Evolutionary conservation across 768 basidiomycete genomes (phyloP), one percentile per base, ranked within the genome.

Genomic region (Dendrothele bispora): DNA sequence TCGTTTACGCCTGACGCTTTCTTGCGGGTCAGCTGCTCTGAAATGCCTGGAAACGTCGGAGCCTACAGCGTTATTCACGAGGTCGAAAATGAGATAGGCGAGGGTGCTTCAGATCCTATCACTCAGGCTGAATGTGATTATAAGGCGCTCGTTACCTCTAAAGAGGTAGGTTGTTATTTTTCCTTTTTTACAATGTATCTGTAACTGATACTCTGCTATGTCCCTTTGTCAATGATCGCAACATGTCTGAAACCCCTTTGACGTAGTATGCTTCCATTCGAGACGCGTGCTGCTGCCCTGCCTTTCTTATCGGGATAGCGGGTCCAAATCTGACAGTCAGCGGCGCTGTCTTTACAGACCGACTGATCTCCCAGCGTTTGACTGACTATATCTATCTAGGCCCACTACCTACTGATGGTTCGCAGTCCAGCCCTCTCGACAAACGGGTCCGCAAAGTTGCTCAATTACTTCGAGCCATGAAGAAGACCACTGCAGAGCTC

Each of bases 281-380:
- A 27, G 18, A 4, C 6, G 38, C 27, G 7, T 48, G 39, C 6
- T 48, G 46, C 25, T 48, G 46, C 27, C 46, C 46, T 4, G 25
- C 46, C 4, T 15, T 48, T 22, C 37, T 48, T 7, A 24, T 48
- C 18, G 37, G 38, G 15, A 14, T 48, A 6, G 11, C 27, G 4
- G 46, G 46, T 27, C 38, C 18, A 11, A 8, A 7, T 17, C 18
- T 48, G 39, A 29, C 21, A 10, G 39, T 48, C 7, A 29, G 14
- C 18, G 46, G 46, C 10, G 46, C 39, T 17, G 30, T 48, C 8
- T 48, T 48, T 41, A 28, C 46, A 5, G 46, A 48, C 37, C 12
- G 25, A 6, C 21, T 48, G n/a, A 25, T 48, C 27, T 27, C 25
- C 7, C 17, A 48, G 25, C 46, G 28, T 21, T 20, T 48, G 11